phyloP scores from a whole-genome alignment of 192 early-diverging fungal genomes.

The Dissophora globulifera region DNA sequence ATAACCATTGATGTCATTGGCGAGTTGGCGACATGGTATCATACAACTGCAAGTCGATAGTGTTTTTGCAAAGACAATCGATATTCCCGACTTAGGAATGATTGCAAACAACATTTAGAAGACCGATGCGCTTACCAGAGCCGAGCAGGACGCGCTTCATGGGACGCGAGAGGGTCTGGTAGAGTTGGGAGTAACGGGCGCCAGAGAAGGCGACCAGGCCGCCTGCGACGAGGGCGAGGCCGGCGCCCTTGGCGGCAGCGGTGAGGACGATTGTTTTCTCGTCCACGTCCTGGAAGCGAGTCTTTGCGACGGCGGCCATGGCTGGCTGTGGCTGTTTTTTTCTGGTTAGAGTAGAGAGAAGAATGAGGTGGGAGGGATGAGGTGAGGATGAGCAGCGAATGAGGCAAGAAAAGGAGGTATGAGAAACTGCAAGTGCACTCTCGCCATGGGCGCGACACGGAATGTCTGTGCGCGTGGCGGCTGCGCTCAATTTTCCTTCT shows the following conservation, averaged over 20 bases:
- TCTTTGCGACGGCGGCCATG: slow-evolving; percentile 11
- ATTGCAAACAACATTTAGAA: too few species aligned
- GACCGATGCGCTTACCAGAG: slow-evolving; percentile 17
- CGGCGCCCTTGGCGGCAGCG: slow-evolving; percentile 49
- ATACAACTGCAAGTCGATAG: too few species aligned
- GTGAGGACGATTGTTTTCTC: slow-evolving; percentile 25
- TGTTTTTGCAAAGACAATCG: background rate
- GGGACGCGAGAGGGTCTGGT: slow-evolving; percentile 32
- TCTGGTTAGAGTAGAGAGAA: too few species aligned
- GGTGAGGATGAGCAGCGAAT: too few species aligned
- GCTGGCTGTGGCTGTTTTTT: background rate
- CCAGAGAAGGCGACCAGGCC: slow-evolving; percentile 37
- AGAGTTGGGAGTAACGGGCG: slow-evolving; percentile 36
- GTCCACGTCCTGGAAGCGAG: slow-evolving; percentile 6
- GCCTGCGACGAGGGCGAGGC: slow-evolving; percentile 38
- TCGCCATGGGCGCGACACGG: too few species aligned
- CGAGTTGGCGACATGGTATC: too few species aligned
- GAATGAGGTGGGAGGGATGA: too few species aligned
- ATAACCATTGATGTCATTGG: too few species aligned
- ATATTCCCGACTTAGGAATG: too few species aligned
- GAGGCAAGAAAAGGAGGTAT: too few species aligned
- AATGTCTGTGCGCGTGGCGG: too few species aligned
- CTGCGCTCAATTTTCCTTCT: background rate
- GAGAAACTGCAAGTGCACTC: too few species aligned
- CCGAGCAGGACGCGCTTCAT: slow-evolving; percentile 50